Conservation (phyloP, 495 filamentous ascomycete species). For the Daldinia grandis region DNA sequence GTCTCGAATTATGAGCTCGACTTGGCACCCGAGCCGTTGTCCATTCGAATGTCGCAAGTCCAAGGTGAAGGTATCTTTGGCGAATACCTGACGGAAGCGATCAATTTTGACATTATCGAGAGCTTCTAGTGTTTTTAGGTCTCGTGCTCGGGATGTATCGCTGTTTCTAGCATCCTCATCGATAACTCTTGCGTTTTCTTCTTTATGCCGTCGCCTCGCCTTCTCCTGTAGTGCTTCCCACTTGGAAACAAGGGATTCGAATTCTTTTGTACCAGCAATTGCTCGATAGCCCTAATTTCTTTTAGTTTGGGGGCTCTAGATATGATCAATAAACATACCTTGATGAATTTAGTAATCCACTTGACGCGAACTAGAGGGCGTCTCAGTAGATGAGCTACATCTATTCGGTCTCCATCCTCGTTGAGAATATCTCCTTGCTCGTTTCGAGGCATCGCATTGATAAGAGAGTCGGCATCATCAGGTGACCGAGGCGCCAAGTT, state of each 20-base stretch:
- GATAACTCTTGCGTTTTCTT: constrained; percentile 86
- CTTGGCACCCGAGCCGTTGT: constrained; percentile 83
- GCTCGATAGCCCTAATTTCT: constrained; percentile 40
- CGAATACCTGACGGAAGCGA: constrained; percentile 75
- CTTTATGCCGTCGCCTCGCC: constrained; percentile 78
- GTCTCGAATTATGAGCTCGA: constrained; percentile 89
- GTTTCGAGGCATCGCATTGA: constrained; percentile 77
- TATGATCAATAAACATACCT: constrained; percentile 54
- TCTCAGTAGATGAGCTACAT: constrained; percentile 93
- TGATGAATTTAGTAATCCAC: constrained; percentile 84
- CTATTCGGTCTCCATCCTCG: constrained; percentile 84
- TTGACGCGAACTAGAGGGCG: constrained; percentile 88
- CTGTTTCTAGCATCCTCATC: constrained; percentile 89
- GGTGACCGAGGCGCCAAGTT: constrained; percentile 78
- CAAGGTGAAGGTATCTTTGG: constrained; percentile 88
- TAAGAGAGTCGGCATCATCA: constrained; percentile 64
- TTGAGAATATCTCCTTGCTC: constrained; percentile 80
- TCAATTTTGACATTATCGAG: constrained; percentile 76
- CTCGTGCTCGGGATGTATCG: constrained; percentile 78
- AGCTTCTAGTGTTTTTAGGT: constrained; percentile 76
- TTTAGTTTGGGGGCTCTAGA: constrained; percentile 12
- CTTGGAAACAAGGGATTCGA: constrained; percentile 40
- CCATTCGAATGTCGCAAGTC: constrained; percentile 89
- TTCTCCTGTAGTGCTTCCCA: constrained; percentile 75
- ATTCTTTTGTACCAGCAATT: constrained; percentile 32